phyloP scores from a whole-genome alignment of 2,329 filamentous ascomycete genomes.

The Cryphonectria carpinicola region DNA sequence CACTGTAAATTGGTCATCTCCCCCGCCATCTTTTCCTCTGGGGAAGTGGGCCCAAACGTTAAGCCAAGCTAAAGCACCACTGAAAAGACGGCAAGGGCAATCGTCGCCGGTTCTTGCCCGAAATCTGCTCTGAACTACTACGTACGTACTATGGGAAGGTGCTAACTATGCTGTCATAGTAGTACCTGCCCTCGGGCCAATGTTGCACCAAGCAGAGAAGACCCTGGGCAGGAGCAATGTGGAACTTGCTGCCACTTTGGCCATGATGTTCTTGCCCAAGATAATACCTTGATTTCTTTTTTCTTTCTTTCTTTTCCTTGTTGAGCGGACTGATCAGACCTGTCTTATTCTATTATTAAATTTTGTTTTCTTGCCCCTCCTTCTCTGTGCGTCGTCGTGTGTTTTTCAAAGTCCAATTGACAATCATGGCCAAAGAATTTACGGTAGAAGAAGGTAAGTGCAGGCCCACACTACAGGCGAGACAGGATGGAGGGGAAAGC shows the following conservation, averaged over 20 bases:
- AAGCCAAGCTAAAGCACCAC: too few species aligned
- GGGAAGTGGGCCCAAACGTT: constrained; percentile 21
- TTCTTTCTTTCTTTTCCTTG: neutral
- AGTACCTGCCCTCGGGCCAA: neutral
- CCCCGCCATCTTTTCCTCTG: constrained; percentile 14
- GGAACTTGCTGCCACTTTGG: constrained; percentile 1
- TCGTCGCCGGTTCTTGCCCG: constrained; percentile 22
- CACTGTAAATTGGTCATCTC: constrained; percentile 24
- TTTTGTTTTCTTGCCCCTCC: neutral
- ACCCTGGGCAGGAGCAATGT: neutral
- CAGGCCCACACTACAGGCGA: neutral
- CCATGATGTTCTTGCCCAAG: neutral
- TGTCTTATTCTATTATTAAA: neutral
- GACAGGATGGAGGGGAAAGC: neutral
- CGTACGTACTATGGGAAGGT: neutral
- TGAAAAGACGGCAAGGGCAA: neutral
- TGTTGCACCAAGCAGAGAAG: neutral
- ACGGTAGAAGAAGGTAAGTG: constrained; percentile 37
- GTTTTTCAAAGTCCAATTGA: neutral
- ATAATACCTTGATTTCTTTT: neutral
- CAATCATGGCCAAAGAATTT: constrained; percentile 36
- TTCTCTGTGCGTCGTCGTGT: neutral
- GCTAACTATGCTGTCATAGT: neutral
- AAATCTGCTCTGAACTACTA: neutral
- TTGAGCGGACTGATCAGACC: neutral